Conservation (phyloP, 345 rosid species). For the Sapria himalayana region DNA sequence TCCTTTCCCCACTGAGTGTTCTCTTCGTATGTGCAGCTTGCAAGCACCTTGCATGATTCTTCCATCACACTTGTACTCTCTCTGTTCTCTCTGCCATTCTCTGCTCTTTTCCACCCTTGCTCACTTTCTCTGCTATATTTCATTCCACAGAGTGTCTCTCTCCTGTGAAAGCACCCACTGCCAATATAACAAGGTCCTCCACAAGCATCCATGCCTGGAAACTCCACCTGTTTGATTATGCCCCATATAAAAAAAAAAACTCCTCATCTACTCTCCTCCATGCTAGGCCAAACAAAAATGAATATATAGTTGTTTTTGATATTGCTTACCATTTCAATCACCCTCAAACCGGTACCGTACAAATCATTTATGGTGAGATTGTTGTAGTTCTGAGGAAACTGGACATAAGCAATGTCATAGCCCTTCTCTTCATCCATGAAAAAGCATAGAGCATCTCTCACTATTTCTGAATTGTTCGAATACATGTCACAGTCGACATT, state of each 20-base stretch:
- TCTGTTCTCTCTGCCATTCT: slow-evolving; percentile 4
- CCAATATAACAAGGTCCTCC: slow-evolving; percentile 56
- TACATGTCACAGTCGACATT: slow-evolving; percentile 79
- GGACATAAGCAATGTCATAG: slow-evolving; percentile 44
- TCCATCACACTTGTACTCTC: slow-evolving; percentile 9
- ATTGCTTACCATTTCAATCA: slow-evolving; percentile 11
- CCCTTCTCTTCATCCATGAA: slow-evolving; percentile 55
- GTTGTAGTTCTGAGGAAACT: slow-evolving; percentile 33
- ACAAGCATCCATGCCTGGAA: slow-evolving; percentile 39
- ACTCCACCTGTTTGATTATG: too few species aligned
- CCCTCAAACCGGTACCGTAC: slow-evolving; percentile 14
- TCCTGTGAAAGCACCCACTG: slow-evolving; percentile 69
- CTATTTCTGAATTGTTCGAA: slow-evolving; percentile 32
- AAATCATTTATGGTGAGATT: slow-evolving; percentile 40
- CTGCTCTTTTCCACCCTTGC: slow-evolving; percentile 12
- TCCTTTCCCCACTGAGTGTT: slow-evolving; percentile 55
- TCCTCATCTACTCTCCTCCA: too few species aligned
- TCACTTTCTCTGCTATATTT: slow-evolving; percentile 6
- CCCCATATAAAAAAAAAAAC: too few species aligned
- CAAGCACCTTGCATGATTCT: slow-evolving; percentile 23
- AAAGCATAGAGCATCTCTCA: slow-evolving; percentile 60
- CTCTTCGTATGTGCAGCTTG: slow-evolving; percentile 35
- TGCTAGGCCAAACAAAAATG: neutral
- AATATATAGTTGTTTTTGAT: neutral
- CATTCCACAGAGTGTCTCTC: slow-evolving; percentile 43